Percentiles rank a stretch among this genome's conserved stretches.
Conservation (phyloP, 2,329 filamentous ascomycete genomes). For the Apiospora sp. region DNA sequence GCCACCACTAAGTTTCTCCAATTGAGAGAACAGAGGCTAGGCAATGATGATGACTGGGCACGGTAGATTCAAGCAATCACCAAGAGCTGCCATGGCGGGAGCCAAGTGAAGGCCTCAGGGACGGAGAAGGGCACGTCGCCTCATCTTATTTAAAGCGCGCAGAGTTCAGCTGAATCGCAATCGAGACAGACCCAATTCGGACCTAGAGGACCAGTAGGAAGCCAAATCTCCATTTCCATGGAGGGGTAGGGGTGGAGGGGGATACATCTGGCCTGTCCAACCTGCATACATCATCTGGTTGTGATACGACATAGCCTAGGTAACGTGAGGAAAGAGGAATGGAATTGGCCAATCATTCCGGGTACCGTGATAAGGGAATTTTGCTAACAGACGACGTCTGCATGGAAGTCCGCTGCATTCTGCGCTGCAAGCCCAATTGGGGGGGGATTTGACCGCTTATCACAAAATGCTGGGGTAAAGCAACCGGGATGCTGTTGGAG, state of each 20-base stretch:
- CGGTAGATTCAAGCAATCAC: not conserved
- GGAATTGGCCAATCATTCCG: not conserved
- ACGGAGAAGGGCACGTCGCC: not conserved
- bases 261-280: not conserved
- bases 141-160: not conserved
- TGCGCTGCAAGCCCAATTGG: not conserved
- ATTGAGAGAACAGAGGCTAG: not conserved
- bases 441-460: not conserved
- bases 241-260: not conserved
- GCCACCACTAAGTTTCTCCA: not conserved
- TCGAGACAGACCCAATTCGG: not conserved
- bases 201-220: not conserved
- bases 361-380: not conserved
- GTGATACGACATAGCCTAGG: not conserved
- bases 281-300: not conserved
- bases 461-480: not conserved
- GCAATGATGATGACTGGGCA: not conserved
- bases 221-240: not conserved
- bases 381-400: not conserved
- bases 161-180: not conserved
- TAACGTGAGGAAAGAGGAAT: not conserved
- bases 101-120: not conserved
- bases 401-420: not conserved
- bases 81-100: conserved; percentile 18
- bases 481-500: not conserved